These are phyloP conservation scores for Pyrrhoderma noxium DNA, from an alignment of 1,284 basidiomycete species.

Conservation along the genomic window DNA sequence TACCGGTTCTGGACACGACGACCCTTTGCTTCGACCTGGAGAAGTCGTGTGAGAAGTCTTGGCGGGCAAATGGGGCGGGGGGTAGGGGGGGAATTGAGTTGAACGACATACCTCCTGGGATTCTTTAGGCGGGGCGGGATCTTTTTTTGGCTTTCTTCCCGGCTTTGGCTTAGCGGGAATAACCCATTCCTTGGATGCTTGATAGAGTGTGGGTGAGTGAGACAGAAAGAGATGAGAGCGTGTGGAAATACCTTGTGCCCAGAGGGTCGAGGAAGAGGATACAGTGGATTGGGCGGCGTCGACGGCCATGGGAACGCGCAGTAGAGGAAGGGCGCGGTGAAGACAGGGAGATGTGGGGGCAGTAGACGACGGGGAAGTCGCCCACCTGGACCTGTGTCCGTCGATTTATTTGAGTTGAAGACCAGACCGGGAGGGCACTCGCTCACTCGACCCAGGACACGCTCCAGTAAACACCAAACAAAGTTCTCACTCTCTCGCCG, in stretches of 20 bases:
- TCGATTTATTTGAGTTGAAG: slow-evolving; percentile 18
- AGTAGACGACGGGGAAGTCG: slow-evolving; percentile 18
- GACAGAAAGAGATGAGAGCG: slow-evolving; percentile 19
- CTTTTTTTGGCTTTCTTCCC: slow-evolving; percentile 82
- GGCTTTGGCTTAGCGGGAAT: slow-evolving; percentile 86
- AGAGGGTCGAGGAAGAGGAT: slow-evolving; percentile 41
- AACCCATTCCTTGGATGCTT: slow-evolving; percentile 87
- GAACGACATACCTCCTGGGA: slow-evolving; percentile 40
- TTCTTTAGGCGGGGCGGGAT: slow-evolving; percentile 35
- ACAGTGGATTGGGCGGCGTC: slow-evolving; percentile 24
- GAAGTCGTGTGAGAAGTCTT: slow-evolving; percentile 20
- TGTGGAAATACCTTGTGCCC: slow-evolving; percentile 40
- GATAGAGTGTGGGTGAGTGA: slow-evolving; percentile 17
- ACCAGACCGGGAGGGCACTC: not conserved
- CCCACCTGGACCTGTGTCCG: slow-evolving; percentile 14
- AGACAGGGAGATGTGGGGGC: slow-evolving; percentile 14
- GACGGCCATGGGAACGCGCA: slow-evolving; percentile 25
- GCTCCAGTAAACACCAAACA: too few relatives aligned
- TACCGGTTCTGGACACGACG: slow-evolving; percentile 74
- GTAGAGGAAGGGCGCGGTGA: slow-evolving; percentile 13
- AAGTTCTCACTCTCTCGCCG: too few relatives aligned
- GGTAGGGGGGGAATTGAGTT: slow-evolving; percentile 1
- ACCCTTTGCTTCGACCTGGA: slow-evolving; percentile 46
- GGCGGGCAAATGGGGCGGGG: slow-evolving; percentile 17
- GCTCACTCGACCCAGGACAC: too few relatives aligned